A percentile compares a stretch with the other conserved stretches of the same genome.
These are phyloP conservation scores for Cnidoscolus chayamansa DNA, from an alignment of 441 rosid species.

Conservation along the genomic window DNA sequence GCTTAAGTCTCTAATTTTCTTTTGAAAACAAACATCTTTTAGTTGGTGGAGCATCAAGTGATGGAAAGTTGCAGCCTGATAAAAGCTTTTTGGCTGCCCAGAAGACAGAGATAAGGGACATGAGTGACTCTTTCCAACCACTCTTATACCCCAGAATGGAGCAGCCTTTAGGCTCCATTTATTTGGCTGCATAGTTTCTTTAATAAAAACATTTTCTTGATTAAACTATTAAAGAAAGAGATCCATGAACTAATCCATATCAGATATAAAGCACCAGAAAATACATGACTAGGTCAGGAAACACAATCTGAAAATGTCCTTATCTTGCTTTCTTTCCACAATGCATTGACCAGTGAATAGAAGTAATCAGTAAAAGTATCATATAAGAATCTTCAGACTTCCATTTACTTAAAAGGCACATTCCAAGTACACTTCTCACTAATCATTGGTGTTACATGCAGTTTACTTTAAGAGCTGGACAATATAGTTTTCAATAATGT, in stretches of 20 bases:
- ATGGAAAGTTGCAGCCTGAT: slow-evolving; percentile 8
- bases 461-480: neutral
- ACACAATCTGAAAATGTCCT: slow-evolving; percentile 13
- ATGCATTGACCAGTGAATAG: neutral
- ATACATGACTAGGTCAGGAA: too few relatives aligned
- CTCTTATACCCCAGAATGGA: neutral
- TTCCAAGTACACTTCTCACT: neutral
- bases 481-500: neutral
- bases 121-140: slow-evolving; percentile 5
- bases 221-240: too few relatives aligned
- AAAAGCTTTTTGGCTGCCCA: slow-evolving; percentile 6
- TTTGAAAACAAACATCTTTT: neutral
- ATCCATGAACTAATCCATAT: too few relatives aligned
- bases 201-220: too few relatives aligned
- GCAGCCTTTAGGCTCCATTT: neutral
- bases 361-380: slow-evolving; percentile 2
- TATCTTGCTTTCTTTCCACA: neutral
- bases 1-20: too few relatives aligned
- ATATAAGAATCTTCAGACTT: neutral
- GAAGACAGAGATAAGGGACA: slow-evolving; percentile 5
- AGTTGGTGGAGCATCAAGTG: slow-evolving; percentile 16
- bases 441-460: neutral
- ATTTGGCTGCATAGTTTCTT: too few relatives aligned
- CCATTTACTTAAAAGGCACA: neutral
- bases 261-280: too few relatives aligned